Base-by-base conservation (phyloP, 2,329 filamentous ascomycete genomes). In the Davidsoniella virescens region DNA sequence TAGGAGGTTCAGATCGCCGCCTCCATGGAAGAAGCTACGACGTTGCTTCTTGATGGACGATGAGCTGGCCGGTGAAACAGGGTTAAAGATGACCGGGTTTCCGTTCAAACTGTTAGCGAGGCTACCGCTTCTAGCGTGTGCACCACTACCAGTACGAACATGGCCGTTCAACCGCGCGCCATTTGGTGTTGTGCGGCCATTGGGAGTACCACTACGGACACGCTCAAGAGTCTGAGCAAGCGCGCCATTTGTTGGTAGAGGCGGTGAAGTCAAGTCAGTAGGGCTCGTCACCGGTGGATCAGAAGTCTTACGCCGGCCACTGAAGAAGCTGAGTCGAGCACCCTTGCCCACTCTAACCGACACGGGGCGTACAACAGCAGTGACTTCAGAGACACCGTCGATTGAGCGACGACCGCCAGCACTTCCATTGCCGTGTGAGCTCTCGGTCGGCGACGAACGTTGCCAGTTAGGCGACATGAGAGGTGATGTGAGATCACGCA, bases 241-340 rank as follows among this genome's bases (percentile, higher is more conserved):
- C 3, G 33, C 52, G 10, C 45, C 47, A 12, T 29, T 44, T 12
- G 18, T 47, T 25, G 44, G 39, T 39, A 45, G 14, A 9, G 44
- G 50, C 23, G 40, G 23, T 16, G 18, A 10, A 12, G 40, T 23
- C 7, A 37, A 26, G n/a, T 7, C 9, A 7, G 41, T 36, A 26
- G 43, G 39, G n/a, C 12, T 45, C 5, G 49, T 43, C n/a, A 16
- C n/a, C 9, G 49, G 20, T 23, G 44, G 38, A 25, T 53, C 51
- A n/a, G 48, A 48, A 8, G 48, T 23, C 57, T 72, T 75, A 59
- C 69, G 72, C 53, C 70, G 69, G 9, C 72, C 71, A 1, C 72
- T 70, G 2, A 78, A 63, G 61, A 79, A 76, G 59, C 74, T 78
- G 10, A 78, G 65, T 2, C 75, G 67, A 2, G 73, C 67, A 14